These are phyloP conservation scores for Haplosporangium gracile DNA, from an alignment of 192 early-diverging fungal species.

Conservation along the genomic window DNA sequence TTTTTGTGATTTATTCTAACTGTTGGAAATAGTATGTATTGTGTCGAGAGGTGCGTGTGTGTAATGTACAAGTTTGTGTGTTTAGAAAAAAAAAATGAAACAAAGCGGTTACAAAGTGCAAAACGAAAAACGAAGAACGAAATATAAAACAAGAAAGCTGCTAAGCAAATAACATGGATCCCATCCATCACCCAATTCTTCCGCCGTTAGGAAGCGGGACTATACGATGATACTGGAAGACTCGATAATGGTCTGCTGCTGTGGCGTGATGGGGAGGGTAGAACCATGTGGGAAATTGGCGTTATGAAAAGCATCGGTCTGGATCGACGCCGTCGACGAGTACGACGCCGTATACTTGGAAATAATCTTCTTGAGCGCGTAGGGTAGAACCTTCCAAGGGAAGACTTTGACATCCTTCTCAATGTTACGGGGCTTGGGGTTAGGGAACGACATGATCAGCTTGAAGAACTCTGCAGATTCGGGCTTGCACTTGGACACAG, in stretches of 20 bases:
- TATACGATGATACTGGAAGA: constrained; percentile 36
- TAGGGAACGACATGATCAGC: constrained; percentile 85
- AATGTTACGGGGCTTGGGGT: constrained; percentile 88
- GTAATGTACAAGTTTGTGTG: neutral
- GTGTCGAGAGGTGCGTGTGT: neutral
- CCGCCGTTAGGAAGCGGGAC: neutral
- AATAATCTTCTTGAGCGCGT: constrained; percentile 84
- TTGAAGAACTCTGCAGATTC: constrained; percentile 84
- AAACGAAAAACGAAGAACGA: constrained; percentile 5
- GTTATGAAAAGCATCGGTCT: constrained; percentile 56
- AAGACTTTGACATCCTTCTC: constrained; percentile 84
- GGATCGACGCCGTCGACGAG: constrained; percentile 59
- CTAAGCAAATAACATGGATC: constrained; percentile 4
- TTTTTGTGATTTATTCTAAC: neutral
- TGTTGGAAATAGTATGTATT: neutral
- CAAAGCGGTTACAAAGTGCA: neutral
- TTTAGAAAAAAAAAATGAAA: neutral
- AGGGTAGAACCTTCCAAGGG: constrained; percentile 68
- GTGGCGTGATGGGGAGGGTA: constrained; percentile 45
- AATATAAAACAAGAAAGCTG: neutral
- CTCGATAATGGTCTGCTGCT: constrained; percentile 43
- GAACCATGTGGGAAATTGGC: constrained; percentile 52
- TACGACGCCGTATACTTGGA: constrained; percentile 76
- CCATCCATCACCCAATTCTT: neutral
- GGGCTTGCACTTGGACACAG: constrained; percentile 80